A percentile compares a stretch with the other conserved stretches of the same genome.
Conservation (phyloP, 148 eudicot genomes). For the Silene latifolia region DNA sequence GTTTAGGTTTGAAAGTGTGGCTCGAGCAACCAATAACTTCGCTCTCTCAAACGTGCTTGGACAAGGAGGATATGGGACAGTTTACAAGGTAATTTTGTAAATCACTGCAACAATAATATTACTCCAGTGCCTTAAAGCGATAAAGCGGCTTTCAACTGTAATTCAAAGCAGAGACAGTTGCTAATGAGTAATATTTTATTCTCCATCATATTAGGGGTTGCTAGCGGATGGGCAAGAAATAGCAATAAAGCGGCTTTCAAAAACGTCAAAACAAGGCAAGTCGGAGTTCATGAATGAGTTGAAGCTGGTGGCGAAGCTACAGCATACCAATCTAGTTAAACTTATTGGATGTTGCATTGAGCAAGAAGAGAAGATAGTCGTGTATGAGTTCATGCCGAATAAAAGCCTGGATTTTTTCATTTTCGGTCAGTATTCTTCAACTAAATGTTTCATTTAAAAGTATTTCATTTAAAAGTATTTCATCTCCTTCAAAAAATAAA, state of each 20-base stretch:
- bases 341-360: slow-evolving; percentile 70
- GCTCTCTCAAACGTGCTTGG: slow-evolving; percentile 32
- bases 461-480: too few relatives aligned
- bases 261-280: slow-evolving; percentile 53
- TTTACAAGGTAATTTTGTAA: slow-evolving; percentile 38
- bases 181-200: background rate
- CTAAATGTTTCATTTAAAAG: background rate
- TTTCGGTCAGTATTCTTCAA: slow-evolving; percentile 36
- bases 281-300: slow-evolving; percentile 68
- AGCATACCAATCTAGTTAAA: slow-evolving; percentile 68
- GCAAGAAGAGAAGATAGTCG: slow-evolving; percentile 53
- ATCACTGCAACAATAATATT: too few relatives aligned
- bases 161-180: background rate
- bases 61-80: slow-evolving; percentile 42
- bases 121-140: background rate
- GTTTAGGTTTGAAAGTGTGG: slow-evolving; percentile 29
- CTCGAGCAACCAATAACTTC: slow-evolving; percentile 35
- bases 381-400: slow-evolving; percentile 65
- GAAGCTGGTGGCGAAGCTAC: slow-evolving; percentile 52
- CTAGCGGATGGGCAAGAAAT: slow-evolving; percentile 45
- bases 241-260: slow-evolving; percentile 68
- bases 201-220: slow-evolving; percentile 33
- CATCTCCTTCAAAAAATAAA: too few relatives aligned
- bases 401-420: slow-evolving; percentile 59
- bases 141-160: too few relatives aligned